Evolutionary conservation across 805 yeast species (phyloP).

Genomic region (Lipomyces lipofer): DNA sequence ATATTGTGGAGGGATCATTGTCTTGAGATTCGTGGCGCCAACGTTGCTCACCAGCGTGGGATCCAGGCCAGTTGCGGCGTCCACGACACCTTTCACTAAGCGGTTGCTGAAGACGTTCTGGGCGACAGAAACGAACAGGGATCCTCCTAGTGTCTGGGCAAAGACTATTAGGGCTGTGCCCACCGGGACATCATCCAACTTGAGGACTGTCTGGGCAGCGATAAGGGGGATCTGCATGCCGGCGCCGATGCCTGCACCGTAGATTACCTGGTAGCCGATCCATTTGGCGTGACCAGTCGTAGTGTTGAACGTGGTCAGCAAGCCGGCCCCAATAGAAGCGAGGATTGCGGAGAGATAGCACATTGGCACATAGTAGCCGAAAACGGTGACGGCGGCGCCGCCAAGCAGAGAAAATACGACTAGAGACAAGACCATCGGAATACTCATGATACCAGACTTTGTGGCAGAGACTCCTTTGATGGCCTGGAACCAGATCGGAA

Average conservation of each 20-base stretch:
- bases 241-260: slow-evolving; percentile 51
- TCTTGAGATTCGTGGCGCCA: slow-evolving; percentile 12
- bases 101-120: slow-evolving; percentile 9
- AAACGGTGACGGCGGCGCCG: slow-evolving; percentile 48
- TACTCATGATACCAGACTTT: slow-evolving; percentile 44
- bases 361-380: slow-evolving; percentile 46
- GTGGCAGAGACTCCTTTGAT: slow-evolving; percentile 46
- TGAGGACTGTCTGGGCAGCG: slow-evolving; percentile 18
- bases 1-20: slow-evolving; percentile 1
- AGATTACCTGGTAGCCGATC: slow-evolving; percentile 49
- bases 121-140: slow-evolving; percentile 10
- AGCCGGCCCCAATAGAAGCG: slow-evolving; percentile 49
- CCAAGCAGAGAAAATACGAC: slow-evolving; percentile 46
- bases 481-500: slow-evolving; percentile 52
- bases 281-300: slow-evolving; percentile 43
- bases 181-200: slow-evolving; percentile 12
- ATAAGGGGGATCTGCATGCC: slow-evolving; percentile 13
- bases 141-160: slow-evolving; percentile 12
- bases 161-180: slow-evolving; percentile 10
- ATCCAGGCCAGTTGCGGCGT: slow-evolving; percentile 1
- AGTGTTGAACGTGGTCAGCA: slow-evolving; percentile 45
- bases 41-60: background rate
- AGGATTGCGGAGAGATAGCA: slow-evolving; percentile 42
- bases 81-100: background rate
- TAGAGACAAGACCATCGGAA: slow-evolving; percentile 50